Base-by-base conservation (phyloP, 257 asterid genomes). In the Catharanthus roseus region DNA sequence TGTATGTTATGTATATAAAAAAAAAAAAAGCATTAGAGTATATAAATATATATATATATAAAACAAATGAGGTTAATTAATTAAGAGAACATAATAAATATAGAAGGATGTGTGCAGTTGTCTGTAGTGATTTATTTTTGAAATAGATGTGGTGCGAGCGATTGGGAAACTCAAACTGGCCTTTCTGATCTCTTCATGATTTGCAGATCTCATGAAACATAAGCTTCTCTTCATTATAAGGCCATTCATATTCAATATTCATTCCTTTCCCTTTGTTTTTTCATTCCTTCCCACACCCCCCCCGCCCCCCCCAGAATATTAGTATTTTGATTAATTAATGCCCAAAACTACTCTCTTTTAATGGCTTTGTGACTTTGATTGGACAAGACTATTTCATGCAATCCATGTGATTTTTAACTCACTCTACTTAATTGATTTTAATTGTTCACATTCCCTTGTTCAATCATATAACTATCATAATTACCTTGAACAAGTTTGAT, bases 321-420 rank as follows among this genome's bases (percentile, higher is more conserved):
- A n/a, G n/a, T n/a, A n/a, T n/a, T n/a, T n/a, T n/a, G n/a, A n/a
- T n/a, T 65, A 47, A 62, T 83, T 83, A 86, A 81, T 82, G 90
- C 81, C 4, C 13, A 58, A 77, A 78, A 73, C 84, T 76, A 82
- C 82, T 81, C 70, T 70, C 75, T 71, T 67, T 74, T 61, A 75
- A 68, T n/a, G 70, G 53, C 82, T 71, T 61, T 34, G 34, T 18
- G 36, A 47, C 85, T 71, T 77, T 83, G 85, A 80, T 75, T 81
- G 9, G 65, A 58, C 65, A 63, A 70, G 65, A 69, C 72, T 61
- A 51, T 10, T 61, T 76, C 85, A 78, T 81, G 81, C 57, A 44
- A 45, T 76, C 72, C 83, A 49, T 75, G 85, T 78, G 83, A 81
- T 64, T 33, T n/a, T 58, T 74, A 60, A 70, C 73, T 81, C 66